A percentile compares a stretch with the other conserved stretches of the same genome.
phyloP scores from a whole-genome alignment of 345 rosid species.

The Euphorbia peplus region DNA sequence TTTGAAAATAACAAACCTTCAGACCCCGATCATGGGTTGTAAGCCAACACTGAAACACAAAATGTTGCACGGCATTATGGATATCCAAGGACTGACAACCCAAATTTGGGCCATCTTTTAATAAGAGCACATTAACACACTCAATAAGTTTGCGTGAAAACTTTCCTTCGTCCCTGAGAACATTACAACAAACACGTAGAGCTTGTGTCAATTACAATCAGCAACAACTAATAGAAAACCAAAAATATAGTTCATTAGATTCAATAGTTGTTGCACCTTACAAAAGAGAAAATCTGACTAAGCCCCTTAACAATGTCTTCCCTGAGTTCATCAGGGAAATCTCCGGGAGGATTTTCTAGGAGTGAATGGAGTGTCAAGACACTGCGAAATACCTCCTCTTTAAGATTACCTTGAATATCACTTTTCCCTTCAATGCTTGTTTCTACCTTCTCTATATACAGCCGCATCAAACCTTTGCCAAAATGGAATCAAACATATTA shows the following conservation, averaged over 20 bases:
- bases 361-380: slow-evolving; percentile 72
- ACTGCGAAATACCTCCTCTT: slow-evolving; percentile 72
- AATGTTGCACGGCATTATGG: slow-evolving; percentile 56
- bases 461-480: slow-evolving; percentile 56
- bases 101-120: slow-evolving; percentile 88
- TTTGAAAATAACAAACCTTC: slow-evolving; percentile 46
- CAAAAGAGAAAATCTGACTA: slow-evolving; percentile 56
- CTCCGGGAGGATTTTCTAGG: slow-evolving; percentile 85
- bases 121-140: slow-evolving; percentile 68
- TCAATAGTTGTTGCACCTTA: slow-evolving; percentile 45
- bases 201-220: slow-evolving; percentile 15
- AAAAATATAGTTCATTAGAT: slow-evolving; percentile 14
- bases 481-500: slow-evolving; percentile 19
- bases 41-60: slow-evolving; percentile 65
- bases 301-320: slow-evolving; percentile 62
- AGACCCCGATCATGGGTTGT: slow-evolving; percentile 70
- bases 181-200: slow-evolving; percentile 14
- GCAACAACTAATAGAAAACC: not conserved
- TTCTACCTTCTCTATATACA: slow-evolving; percentile 73
- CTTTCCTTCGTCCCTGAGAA: slow-evolving; percentile 89
- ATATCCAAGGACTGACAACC: slow-evolving; percentile 62
- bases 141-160: slow-evolving; percentile 84
- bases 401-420: slow-evolving; percentile 48
- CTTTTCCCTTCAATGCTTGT: slow-evolving; percentile 44
- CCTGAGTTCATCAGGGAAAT: slow-evolving; percentile 63